phyloP scores from a whole-genome alignment of 306 rosid species.

The Acacia melanoxylon region DNA sequence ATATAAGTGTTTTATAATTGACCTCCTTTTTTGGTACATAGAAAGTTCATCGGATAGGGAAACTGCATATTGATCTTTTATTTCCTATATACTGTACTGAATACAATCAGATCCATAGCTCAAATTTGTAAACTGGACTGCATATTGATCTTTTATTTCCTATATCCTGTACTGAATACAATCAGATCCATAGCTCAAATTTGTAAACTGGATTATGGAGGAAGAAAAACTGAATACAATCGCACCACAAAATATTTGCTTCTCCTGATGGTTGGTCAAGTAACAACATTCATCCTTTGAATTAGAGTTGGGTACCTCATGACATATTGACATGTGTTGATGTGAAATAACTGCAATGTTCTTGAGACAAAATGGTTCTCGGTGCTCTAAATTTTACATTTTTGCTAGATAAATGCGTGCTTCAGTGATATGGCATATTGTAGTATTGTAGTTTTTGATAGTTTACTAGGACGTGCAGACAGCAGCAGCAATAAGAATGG shows the following conservation, averaged over 20 bases:
- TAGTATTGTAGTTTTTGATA: neutral
- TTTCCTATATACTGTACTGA: neutral
- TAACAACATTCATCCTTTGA: neutral
- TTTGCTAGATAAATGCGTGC: constrained; percentile 7
- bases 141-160: too few relatives aligned
- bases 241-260: constrained; percentile 6
- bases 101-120: neutral
- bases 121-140: neutral
- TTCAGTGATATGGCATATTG: neutral
- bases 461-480: constrained; percentile 14
- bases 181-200: neutral
- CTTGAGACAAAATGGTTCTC: neutral
- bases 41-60: neutral
- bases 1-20: neutral
- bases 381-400: constrained; percentile 15
- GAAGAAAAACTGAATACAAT: neutral
- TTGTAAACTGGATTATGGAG: constrained; percentile 1
- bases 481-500: constrained; percentile 12
- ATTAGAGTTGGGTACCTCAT: neutral
- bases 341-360: neutral
- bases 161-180: neutral
- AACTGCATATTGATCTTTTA: neutral
- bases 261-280: neutral
- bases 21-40: neutral
- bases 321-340: constrained; percentile 4